A percentile compares a stretch with the other conserved stretches of the same genome.
phyloP scores from a whole-genome alignment of 257 asterid species.

The Fraxinus anomala region DNA sequence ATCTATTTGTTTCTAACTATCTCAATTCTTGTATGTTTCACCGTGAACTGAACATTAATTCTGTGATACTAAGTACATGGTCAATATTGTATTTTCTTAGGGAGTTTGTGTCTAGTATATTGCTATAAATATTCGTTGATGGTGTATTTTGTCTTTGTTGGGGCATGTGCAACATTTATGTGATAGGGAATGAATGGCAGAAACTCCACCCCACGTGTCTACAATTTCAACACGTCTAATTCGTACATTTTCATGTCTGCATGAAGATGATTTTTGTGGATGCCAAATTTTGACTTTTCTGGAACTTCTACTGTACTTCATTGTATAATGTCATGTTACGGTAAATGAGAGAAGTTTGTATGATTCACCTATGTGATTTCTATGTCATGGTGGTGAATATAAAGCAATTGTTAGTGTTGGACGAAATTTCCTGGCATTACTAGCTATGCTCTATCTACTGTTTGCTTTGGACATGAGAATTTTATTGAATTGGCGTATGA shows the following conservation, averaged over 20 bases:
- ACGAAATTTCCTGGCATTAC: neutral
- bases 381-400: neutral
- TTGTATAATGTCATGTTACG: neutral
- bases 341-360: neutral
- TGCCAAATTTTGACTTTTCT: neutral
- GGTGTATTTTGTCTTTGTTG: neutral
- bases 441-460: neutral
- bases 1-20: neutral
- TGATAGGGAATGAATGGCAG: neutral
- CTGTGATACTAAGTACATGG: neutral
- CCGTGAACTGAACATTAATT: neutral
- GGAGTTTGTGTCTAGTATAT: neutral
- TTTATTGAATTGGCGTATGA: neutral
- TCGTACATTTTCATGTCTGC: neutral
- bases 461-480: neutral
- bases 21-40: neutral
- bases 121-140: neutral
- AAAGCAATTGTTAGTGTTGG: neutral
- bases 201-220: neutral
- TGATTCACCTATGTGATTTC: neutral
- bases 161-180: neutral
- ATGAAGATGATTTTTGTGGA: neutral
- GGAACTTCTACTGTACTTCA: neutral
- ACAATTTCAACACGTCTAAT: neutral
- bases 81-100: neutral